Base-by-base conservation (phyloP, 805 yeast species). In the Candida coleopterorum region DNA sequence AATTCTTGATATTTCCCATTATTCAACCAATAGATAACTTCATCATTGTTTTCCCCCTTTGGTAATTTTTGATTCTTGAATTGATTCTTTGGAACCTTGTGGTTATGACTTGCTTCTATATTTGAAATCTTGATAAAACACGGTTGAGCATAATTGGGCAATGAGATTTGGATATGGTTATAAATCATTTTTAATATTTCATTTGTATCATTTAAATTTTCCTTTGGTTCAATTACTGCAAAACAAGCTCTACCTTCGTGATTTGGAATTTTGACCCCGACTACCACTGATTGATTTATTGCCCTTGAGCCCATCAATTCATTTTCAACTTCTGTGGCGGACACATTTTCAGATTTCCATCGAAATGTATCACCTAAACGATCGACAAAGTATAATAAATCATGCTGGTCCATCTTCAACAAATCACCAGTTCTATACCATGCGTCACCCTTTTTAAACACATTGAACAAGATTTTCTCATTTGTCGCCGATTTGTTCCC, bases 211-310 rank as follows among this genome's bases (percentile, higher is more conserved):
- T n/a, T n/a, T 10, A 51, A 44, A 9, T 43, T 40, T 11, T 69
- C 70, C 9, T 55, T 51, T 3, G 79, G 72, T 50, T 81, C 80
- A 9, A 88, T 53, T 2, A 86, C 81, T 0, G 93, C 95, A 57
- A 83, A 85, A 0, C 97, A 97, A 10, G 96, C 95, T 49, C 96
- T 74, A 25, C 97, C 97, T 60, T 89, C 97, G 52, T 89, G 94
- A 37, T 79, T 72, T 4, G 90, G 93, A 8, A 89, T 81, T 52
- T 74, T 74, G 4, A 83, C 81, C 25, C 96, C 96, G 36, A 93
- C 96, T 16, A 89, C 96, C 31, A 86, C 88, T 9, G 81, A 76
- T 43, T 82, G 86, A 42, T 72, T 71, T 32, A 83, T 64, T 4
- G 57, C 57, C 30, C 59, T 52, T 4, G 70, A 61, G 6, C 67